These are phyloP conservation scores for Cryphonectria radicalis DNA, from an alignment of 2,329 filamentous ascomycete genomes.

Conservation along the genomic window DNA sequence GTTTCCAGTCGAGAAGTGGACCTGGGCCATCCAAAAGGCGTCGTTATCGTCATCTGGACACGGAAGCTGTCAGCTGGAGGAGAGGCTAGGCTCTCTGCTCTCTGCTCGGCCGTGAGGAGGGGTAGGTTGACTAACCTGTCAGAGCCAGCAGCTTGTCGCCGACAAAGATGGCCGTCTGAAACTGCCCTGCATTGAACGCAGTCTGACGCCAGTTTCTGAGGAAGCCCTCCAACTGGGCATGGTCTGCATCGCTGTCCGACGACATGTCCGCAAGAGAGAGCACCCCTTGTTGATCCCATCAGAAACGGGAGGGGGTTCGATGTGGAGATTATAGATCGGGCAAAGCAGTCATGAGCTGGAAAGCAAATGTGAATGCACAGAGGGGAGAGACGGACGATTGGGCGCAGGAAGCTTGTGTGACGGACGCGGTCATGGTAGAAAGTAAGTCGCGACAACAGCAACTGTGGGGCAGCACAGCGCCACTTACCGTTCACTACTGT, in stretches of 20 bases:
- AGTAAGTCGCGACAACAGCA: background rate
- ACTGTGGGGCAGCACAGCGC: background rate
- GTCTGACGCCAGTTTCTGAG: constrained; percentile 94
- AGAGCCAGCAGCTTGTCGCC: constrained; percentile 95
- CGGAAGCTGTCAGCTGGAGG: constrained; percentile 27
- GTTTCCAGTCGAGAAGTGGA: constrained; percentile 94
- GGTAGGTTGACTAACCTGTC: constrained; percentile 68
- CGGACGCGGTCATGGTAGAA: background rate
- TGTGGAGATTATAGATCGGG: background rate
- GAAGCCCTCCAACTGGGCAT: constrained; percentile 78
- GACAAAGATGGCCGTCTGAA: constrained; percentile 95
- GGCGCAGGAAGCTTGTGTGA: background rate
- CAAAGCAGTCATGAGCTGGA: background rate
- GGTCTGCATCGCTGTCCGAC: constrained; percentile 27
- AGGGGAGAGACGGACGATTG: no score
- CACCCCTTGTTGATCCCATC: background rate
- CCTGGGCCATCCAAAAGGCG: constrained; percentile 97
- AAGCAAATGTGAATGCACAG: background rate
- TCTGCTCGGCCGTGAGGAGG: constrained; percentile 15
- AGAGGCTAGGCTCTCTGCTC: constrained; percentile 7
- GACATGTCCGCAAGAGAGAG: constrained; percentile 24
- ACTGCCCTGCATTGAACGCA: constrained; percentile 92
- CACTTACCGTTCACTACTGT: background rate
- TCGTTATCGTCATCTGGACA: constrained; percentile 83
- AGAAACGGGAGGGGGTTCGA: background rate